phyloP scores from a whole-genome alignment of 192 early-diverging fungal genomes.

The Entophlyctis luteolus region DNA sequence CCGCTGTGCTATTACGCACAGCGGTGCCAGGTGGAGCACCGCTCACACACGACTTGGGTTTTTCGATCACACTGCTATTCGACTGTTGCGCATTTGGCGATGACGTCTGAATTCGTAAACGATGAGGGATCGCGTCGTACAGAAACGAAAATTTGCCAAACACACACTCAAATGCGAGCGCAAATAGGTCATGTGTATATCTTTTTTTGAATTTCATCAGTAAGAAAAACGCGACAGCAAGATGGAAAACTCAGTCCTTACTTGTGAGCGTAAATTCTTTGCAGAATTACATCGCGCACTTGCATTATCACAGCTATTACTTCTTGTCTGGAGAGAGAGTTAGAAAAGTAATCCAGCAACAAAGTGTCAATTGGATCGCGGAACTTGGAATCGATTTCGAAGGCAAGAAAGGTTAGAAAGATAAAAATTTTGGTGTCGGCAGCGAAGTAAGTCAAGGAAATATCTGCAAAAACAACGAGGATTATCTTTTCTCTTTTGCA shows the following conservation, averaged over 20 bases:
- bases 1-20: not conserved
- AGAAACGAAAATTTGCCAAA: constrained; percentile 18
- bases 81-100: not conserved
- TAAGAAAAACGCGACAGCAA: not conserved
- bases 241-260: not conserved
- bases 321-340: constrained; percentile 1
- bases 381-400: not conserved
- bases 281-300: not conserved
- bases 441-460: not conserved
- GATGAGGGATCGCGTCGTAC: constrained; percentile 12
- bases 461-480: not conserved
- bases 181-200: not conserved
- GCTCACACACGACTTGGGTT: not conserved
- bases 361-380: not conserved
- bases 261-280: not conserved
- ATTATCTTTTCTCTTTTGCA: not conserved
- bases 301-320: not conserved
- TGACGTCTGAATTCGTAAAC: not conserved
- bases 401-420: not conserved
- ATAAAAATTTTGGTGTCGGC: constrained; percentile 10
- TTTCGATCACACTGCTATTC: not conserved
- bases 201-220: not conserved
- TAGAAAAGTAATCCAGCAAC: not conserved
- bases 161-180: constrained; percentile 6
- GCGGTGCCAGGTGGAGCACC: not conserved